Evolutionary conservation across 345 rosid species (phyloP), one percentile per base, ranked within the genome.

Genomic region (Noccaea bulbosa): DNA sequence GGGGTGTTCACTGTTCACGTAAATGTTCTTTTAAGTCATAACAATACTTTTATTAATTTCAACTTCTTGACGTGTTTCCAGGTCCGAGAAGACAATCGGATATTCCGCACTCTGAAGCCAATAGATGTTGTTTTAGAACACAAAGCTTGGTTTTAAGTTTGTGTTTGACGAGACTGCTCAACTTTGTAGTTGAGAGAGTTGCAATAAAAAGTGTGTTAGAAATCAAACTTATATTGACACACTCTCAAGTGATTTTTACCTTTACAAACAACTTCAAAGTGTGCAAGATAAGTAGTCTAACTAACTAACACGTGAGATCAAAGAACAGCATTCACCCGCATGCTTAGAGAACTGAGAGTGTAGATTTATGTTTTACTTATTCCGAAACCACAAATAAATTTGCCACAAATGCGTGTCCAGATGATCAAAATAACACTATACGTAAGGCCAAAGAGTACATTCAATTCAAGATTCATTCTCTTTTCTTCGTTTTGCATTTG

Each of bases 41-140:
- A 56, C 52, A 56, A 22, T 9, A 30, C 32, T 4, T 8, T 58
- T 56, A 27, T 58, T n/a, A 10, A 56, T 37, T 58, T 34, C 40
- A 57, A 48, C 51, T 11, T 72, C 22, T 30, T 56, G 59, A 15
- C 11, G 2, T 60, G 24, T 52, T 52, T 24, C 30, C 49, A 74
- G 78, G 32, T 67, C 73, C n/a, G 73, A 59, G 62, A 67, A 48
- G 62, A 74, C 62, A 43, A 34, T 74, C 8, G 62, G 72, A 12
- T 22, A 67, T 43, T 74, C 78, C 1, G 55, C 73, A 67, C 73
- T 74, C 48, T 74, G 68, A 74, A 67, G 52, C 61, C 35, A 57
- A 10, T 35, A 58, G 22, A 27, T 50, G 57, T 7, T 59, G 35
- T 62, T 33, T 33, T 6, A 50, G 8, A 41, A 46, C 33, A 20